These are phyloP conservation scores for Cercospora canescens DNA, from an alignment of 2,329 filamentous ascomycete genomes.

Conservation along the genomic window DNA sequence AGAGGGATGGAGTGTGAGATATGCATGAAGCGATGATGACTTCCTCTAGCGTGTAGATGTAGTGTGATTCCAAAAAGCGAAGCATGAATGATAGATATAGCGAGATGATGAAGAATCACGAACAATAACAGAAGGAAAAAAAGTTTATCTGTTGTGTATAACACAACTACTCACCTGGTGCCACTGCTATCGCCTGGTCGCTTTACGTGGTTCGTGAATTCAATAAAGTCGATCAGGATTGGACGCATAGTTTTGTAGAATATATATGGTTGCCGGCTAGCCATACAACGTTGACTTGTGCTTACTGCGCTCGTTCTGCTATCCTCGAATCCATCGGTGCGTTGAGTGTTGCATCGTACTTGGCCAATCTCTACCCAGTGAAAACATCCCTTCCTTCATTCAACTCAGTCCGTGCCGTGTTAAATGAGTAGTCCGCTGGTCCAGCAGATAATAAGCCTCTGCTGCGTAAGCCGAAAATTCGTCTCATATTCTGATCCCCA, in stretches of 20 bases:
- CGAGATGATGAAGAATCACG: not conserved
- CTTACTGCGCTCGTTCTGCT: not conserved
- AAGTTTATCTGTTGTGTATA: too few relatives aligned
- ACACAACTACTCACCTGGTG: too few relatives aligned
- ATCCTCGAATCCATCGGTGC: not conserved
- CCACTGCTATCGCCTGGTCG: too few relatives aligned
- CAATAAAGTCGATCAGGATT: not conserved
- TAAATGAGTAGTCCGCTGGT: not conserved
- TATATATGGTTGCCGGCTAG: not conserved
- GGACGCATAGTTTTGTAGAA: not conserved
- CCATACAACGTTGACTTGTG: not conserved
- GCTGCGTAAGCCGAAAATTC: not conserved
- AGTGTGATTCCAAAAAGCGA: not conserved
- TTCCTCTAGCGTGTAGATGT: not conserved
- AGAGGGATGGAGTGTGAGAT: not conserved
- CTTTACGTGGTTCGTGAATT: not conserved
- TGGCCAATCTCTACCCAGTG: not conserved
- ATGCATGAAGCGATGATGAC: conserved; percentile 1
- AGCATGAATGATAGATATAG: not conserved
- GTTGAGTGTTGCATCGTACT: not conserved
- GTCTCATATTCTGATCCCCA: not conserved
- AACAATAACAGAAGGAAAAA: not conserved
- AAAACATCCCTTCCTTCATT: not conserved
- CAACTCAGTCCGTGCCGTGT: not conserved
- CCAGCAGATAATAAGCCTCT: not conserved